Conservation (phyloP, 441 rosid genomes). For the Biscutella laevigata region DNA sequence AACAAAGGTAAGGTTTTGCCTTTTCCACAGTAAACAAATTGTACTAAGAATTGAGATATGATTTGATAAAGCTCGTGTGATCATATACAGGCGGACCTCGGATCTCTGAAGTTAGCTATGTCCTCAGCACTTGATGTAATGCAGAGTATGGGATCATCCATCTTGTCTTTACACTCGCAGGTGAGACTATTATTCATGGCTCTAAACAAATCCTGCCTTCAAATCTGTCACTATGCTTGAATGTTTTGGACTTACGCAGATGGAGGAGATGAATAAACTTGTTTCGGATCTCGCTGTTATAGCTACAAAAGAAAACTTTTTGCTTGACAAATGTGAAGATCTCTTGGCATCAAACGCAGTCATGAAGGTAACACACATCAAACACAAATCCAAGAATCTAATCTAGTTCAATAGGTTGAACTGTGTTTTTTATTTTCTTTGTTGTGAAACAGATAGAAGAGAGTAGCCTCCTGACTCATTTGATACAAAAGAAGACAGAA, state of each 20-base stretch:
- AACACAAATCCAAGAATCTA: background rate
- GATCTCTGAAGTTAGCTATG: constrained; percentile 67
- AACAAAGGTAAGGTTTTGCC: constrained; percentile 48
- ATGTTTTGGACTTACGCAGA: constrained; percentile 34
- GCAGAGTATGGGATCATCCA: constrained; percentile 78
- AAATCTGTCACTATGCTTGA: background rate
- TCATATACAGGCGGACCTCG: constrained; percentile 73
- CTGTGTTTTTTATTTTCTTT: background rate
- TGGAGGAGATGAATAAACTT: constrained; percentile 53
- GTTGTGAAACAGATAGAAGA: constrained; percentile 50
- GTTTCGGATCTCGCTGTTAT: constrained; percentile 60
- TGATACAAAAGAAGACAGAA: constrained; percentile 44
- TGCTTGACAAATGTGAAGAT: constrained; percentile 64
- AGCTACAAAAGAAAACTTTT: constrained; percentile 45
- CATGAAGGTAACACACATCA: constrained; percentile 51
- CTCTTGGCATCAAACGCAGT: constrained; percentile 50
- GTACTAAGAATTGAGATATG: constrained; percentile 20
- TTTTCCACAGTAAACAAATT: background rate
- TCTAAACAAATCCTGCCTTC: background rate
- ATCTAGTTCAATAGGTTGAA: too few species aligned
- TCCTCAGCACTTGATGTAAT: constrained; percentile 85
- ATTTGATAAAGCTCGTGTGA: constrained; percentile 13
- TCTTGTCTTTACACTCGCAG: constrained; percentile 57
- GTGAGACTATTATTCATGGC: too few species aligned
- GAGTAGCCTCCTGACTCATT: constrained; percentile 58